Evolutionary conservation across 2,329 filamentous ascomycete species (phyloP).

Genomic region (Fusarium begoniae): DNA sequence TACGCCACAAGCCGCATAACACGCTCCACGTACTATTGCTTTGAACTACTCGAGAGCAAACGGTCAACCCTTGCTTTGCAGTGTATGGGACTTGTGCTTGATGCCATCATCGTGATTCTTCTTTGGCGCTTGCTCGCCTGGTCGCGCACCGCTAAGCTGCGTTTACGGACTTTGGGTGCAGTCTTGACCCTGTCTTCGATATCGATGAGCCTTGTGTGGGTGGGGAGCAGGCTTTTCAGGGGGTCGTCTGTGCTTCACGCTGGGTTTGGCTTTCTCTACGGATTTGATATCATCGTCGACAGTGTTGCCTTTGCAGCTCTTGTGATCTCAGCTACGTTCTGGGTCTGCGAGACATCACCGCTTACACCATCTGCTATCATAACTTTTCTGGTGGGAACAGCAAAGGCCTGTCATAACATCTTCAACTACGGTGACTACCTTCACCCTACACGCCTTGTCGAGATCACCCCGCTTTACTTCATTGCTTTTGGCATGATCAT

Average conservation of each 20-base stretch:
- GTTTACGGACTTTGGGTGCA: constrained; percentile 56
- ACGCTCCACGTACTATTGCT: constrained; percentile 63
- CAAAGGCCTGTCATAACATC: constrained; percentile 49
- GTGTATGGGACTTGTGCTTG: constrained; percentile 55
- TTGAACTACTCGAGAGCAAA: constrained; percentile 52
- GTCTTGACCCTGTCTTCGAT: constrained; percentile 55
- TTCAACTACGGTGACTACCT: constrained; percentile 56
- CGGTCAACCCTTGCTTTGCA: constrained; percentile 53
- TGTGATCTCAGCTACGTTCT: constrained; percentile 55
- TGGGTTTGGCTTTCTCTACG: constrained; percentile 56
- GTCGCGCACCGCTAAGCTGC: constrained; percentile 57
- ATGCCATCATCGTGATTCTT: constrained; percentile 57
- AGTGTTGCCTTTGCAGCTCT: constrained; percentile 57
- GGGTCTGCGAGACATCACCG: constrained; percentile 58
- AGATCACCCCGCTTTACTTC: constrained; percentile 51
- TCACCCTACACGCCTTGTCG: constrained; percentile 49
- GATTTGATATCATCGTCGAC: constrained; percentile 60
- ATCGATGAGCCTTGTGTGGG: constrained; percentile 50
- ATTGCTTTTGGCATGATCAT: constrained; percentile 53
- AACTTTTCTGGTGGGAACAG: constrained; percentile 54
- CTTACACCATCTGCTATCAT: constrained; percentile 54
- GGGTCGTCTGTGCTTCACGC: constrained; percentile 33
- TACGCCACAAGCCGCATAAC: constrained; percentile 50
- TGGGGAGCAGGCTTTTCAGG: constrained; percentile 45
- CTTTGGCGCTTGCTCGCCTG: constrained; percentile 62